These are phyloP conservation scores for Strobilomyces confusus DNA, from an alignment of 768 basidiomycete genomes.

Conservation along the genomic window DNA sequence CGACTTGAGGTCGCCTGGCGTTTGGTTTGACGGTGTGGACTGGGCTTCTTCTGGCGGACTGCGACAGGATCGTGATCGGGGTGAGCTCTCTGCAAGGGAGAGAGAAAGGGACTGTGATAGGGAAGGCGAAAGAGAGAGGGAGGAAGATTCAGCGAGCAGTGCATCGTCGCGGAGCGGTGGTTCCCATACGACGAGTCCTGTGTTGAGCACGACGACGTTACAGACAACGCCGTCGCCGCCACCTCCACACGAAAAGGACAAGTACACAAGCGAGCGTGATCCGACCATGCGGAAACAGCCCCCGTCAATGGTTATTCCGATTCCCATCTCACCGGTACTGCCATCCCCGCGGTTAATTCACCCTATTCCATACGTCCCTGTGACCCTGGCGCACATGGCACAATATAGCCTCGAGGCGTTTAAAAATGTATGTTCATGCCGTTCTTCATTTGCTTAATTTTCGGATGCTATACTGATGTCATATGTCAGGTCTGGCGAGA, in stretches of 20 bases:
- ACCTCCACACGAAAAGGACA: conserved; percentile 39
- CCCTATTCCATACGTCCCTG: conserved; percentile 67
- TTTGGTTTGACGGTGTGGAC: conserved; percentile 74
- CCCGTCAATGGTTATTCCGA: conserved; percentile 32
- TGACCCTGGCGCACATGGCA: conserved; percentile 50
- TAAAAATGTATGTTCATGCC: conserved; percentile 41
- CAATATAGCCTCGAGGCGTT: conserved; percentile 57
- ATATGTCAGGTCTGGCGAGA: conserved; percentile 63
- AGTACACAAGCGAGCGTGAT: conserved; percentile 28
- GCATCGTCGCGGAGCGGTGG: conserved; percentile 46
- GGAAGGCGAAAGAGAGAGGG: conserved; percentile 37
- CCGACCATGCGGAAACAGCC: conserved; percentile 14
- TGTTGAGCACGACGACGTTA: conserved; percentile 67
- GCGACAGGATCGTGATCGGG: conserved; percentile 35
- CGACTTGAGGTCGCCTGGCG: conserved; percentile 50
- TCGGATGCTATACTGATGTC: conserved; percentile 1
- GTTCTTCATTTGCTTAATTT: not conserved
- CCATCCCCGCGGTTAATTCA: conserved; percentile 56
- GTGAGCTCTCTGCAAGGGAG: conserved; percentile 24
- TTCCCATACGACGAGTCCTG: conserved; percentile 66
- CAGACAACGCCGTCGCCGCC: conserved; percentile 79
- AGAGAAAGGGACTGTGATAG: conserved; percentile 24
- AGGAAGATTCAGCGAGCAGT: conserved; percentile 47
- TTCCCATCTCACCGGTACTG: conserved; percentile 56
- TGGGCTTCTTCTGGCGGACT: conserved; percentile 39